Base-by-base conservation (phyloP, 257 asterid genomes). In the Fraxinus cuspidata region DNA sequence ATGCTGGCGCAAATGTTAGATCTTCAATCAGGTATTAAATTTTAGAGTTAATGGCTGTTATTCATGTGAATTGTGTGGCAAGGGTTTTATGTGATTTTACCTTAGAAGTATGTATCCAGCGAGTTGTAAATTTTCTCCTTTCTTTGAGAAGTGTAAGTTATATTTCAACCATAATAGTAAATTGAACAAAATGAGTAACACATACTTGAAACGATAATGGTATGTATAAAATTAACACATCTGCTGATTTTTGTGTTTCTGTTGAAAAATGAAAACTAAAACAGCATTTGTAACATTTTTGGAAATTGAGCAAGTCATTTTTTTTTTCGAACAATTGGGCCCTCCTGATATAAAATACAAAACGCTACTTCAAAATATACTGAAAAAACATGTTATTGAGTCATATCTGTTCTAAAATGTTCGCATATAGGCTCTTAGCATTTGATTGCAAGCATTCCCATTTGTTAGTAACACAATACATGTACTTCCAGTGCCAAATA, bases 1-100 rank as follows among this genome's bases (percentile, higher is more conserved):
- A 95, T 92, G 98, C 84, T 95, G 76, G 92, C 88, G 71, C 99
- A 93, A 80, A 91, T 95, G 98, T 85, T 95, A 83, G 97, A 92
- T 85, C 99, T 95, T 85, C 99, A 95, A 71, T 90, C 99, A 85
- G 98, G 99, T 95, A 56, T 40, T 64, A 15, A 27, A 70, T 60
- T 44, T 68, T 68, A n/a, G 34, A 60, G 32, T 23, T 10, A 23
- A 9, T 60, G 68, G 31, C 6, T 2, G 32, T 23, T 63, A 63
- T 5, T 63, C 7, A 27, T 23, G 2, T 63, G 34, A 27, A 25
- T 63, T 11, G 7, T 27, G 18, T 27, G 34, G 18, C 69, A 25
- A 5, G 65, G 0, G 69, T 23, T 63, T 10, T 21, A 23, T 60
- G 5, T n/a, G 19, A 60, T 32, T 49, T 44, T 34, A 35, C 28